Evolutionary conservation across 106 monocot species (phyloP), one percentile per base, ranked within the genome.

Genomic region (Hemerocallis citrina): DNA sequence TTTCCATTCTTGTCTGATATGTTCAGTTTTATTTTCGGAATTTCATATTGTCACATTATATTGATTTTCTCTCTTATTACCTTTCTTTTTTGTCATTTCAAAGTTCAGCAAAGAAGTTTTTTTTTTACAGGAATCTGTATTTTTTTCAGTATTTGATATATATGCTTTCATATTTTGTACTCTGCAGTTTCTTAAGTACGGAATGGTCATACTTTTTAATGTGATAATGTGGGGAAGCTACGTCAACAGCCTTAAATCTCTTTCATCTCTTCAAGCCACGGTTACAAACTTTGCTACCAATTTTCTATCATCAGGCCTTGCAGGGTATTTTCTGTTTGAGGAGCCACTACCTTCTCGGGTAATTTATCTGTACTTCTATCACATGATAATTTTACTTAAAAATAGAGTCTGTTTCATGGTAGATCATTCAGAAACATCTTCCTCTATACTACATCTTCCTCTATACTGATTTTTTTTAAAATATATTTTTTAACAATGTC

Each of bases 181-280:
- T 16, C 23, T 66, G 55, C 92, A 98, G 98, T 31, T 92, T 32
- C 27, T 82, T n/a, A 98, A 88, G 52, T 98, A 88, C 70, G 68
- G 62, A 24, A 58, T 88, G 9, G 75, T 98, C 45, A 34, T 98
- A 34, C 47, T 85, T 30, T 92, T 87, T 79, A 98, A 98, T 57
- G 65, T 80, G 13, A 82, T 66, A 55, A 98, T 98, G 98, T 98
- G 98, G 98, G 98, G 81, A 59, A 92, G 92, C 77, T 98, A 92
- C 65, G 77, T 85, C 35, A 98, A 92, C 69, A 92, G 98, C 55
- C 98, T 98, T 35, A 92, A 87, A 68, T 84, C 67, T 48, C 79
- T 98, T 17, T 85, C 98, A 9, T 84, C 98, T 60, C 70, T 98
- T 65, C 98, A 98, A 79, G 92, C 92, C 36, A 98, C 98, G 37